phyloP scores from a whole-genome alignment of 306 rosid species.

The Sechiopsis laciniata region DNA sequence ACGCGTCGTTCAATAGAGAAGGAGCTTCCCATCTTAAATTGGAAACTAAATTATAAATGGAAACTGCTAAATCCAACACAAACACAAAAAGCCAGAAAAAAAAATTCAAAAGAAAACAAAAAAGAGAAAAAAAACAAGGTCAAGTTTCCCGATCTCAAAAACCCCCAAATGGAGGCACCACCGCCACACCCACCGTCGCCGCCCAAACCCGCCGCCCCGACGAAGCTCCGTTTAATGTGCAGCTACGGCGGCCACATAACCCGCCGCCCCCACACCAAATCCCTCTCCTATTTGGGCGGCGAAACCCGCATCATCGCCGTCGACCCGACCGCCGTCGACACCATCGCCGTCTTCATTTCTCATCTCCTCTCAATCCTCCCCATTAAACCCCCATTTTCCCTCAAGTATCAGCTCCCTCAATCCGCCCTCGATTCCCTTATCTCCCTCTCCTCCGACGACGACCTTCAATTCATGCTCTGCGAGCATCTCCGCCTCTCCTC shows the following conservation, averaged over 20 bases:
- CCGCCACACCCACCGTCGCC: constrained; percentile 12
- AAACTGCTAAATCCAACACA: not conserved
- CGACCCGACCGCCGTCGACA: constrained; percentile 25
- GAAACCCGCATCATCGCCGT: constrained; percentile 51
- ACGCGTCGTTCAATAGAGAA: not conserved
- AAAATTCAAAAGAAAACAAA: not conserved
- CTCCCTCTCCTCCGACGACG: constrained; percentile 38
- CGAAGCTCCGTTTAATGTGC: constrained; percentile 57
- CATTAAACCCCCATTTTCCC: constrained; percentile 27
- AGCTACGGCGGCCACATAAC: constrained; percentile 55
- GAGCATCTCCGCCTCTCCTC: constrained; percentile 33
- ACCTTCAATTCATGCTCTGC: constrained; percentile 37
- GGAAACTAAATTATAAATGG: not conserved
- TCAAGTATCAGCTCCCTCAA: constrained; percentile 57
- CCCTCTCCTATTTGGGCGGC: constrained; percentile 53
- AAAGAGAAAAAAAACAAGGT: not conserved
- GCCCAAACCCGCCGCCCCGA: constrained; percentile 1
- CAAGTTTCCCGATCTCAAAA: not conserved
- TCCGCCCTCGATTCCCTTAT: constrained; percentile 44
- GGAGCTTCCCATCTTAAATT: not conserved
- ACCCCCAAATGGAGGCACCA: constrained; percentile 32
- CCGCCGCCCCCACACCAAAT: constrained; percentile 35
- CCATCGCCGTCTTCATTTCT: constrained; percentile 32
- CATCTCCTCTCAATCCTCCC: constrained; percentile 41
- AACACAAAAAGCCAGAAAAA: not conserved